Conservation (phyloP, 306 rosid species). For the Purshia tridentata region DNA sequence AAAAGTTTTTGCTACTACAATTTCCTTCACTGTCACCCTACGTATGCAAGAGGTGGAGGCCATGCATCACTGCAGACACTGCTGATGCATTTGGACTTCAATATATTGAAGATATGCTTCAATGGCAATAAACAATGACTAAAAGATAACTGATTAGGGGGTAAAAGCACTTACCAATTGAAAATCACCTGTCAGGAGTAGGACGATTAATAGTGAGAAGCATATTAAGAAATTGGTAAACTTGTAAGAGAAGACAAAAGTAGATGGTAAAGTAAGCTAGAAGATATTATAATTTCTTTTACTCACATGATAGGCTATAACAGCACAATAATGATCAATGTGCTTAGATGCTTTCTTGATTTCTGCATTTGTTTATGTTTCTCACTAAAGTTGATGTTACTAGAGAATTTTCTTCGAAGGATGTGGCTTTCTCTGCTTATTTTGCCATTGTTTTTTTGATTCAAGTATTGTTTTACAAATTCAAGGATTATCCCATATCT, state of each 20-base stretch:
- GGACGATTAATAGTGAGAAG: neutral
- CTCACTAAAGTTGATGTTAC: slow-evolving; percentile 28
- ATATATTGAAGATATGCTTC: neutral
- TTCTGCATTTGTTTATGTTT: slow-evolving; percentile 29
- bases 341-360: slow-evolving; percentile 27
- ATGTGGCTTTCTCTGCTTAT: neutral
- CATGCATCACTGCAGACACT: slow-evolving; percentile 26
- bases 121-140: neutral
- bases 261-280: slow-evolving; percentile 28
- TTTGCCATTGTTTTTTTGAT: neutral
- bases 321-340: slow-evolving; percentile 36
- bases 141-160: neutral
- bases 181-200: neutral
- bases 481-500: too few species aligned
- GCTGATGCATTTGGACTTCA: neutral
- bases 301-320: slow-evolving; percentile 35
- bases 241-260: slow-evolving; percentile 47
- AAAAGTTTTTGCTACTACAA: too few species aligned
- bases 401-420: neutral
- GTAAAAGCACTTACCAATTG: slow-evolving; percentile 1
- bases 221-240: slow-evolving; percentile 13
- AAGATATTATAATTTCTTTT: slow-evolving; percentile 23
- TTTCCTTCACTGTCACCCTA: neutral
- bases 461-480: too few species aligned
- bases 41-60: slow-evolving; percentile 30